Conservation (phyloP, 208 protist genomes). For the Angomonas deanei region DNA sequence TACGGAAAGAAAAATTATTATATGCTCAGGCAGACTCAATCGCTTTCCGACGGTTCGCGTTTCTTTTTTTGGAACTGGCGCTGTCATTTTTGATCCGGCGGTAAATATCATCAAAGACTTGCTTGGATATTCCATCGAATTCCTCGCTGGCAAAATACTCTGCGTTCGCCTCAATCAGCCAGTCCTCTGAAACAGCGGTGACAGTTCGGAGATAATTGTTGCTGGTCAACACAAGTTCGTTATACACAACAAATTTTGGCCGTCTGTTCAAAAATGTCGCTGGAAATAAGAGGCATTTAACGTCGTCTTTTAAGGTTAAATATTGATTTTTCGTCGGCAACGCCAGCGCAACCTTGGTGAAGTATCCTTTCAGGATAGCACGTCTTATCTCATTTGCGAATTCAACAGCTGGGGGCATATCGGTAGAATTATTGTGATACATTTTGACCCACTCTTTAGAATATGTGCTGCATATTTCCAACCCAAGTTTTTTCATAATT, state of each 20-base stretch:
- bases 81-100: conserved; percentile 21
- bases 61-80: not conserved
- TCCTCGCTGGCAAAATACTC: conserved; percentile 83
- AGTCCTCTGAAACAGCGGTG: conserved; percentile 93
- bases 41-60: not conserved
- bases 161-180: conserved; percentile 83
- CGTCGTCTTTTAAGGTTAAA: conserved; percentile 96
- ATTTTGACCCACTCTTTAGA: conserved; percentile 12
- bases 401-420: conserved; percentile 24
- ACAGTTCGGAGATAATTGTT: conserved; percentile 96
- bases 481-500: conserved; percentile 83
- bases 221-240: conserved; percentile 95
- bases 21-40: no score
- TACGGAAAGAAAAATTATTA: no score
- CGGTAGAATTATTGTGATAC: conserved; percentile 9
- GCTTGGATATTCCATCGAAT: conserved; percentile 71
- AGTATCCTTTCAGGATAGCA: conserved; percentile 91
- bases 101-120: conserved; percentile 80
- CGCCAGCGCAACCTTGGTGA: conserved; percentile 95
- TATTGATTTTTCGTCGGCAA: conserved; percentile 94
- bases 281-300: conserved; percentile 88
- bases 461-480: conserved; percentile 60
- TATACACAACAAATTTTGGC: conserved; percentile 97
- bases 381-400: conserved; percentile 89
- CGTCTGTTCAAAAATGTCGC: conserved; percentile 90